A percentile compares a stretch with the other conserved stretches of the same genome.
These are phyloP conservation scores for Geranium incanum DNA, from an alignment of 441 rosid genomes.

Conservation along the genomic window DNA sequence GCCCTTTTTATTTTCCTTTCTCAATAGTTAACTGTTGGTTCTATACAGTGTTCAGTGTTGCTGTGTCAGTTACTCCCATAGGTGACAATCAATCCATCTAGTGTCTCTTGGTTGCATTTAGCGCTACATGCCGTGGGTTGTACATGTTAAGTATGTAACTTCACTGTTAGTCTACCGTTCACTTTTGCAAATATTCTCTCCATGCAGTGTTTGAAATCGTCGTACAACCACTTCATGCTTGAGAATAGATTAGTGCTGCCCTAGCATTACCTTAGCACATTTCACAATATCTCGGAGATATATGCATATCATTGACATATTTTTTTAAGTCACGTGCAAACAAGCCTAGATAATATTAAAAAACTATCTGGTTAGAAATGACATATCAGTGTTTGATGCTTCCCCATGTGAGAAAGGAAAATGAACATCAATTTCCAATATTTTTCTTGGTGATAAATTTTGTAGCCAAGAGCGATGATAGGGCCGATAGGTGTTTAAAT, in stretches of 20 bases:
- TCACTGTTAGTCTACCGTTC: not conserved
- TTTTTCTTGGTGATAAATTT: not conserved
- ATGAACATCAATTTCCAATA: not conserved
- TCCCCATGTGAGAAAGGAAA: not conserved
- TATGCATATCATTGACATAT: no score
- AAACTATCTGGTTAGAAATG: not conserved
- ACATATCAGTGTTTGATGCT: not conserved
- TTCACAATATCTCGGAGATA: no score
- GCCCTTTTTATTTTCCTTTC: not conserved
- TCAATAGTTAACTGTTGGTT: not conserved
- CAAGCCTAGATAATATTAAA: not conserved
- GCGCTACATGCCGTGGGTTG: not conserved
- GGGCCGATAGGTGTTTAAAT: not conserved
- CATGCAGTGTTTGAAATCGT: no score
- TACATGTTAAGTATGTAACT: not conserved
- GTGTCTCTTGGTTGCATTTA: not conserved
- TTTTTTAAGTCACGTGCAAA: not conserved
- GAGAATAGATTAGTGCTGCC: no score
- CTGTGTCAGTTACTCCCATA: not conserved
- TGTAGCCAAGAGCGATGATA: not conserved
- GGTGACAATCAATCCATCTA: not conserved
- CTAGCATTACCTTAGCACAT: not conserved
- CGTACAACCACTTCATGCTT: no score
- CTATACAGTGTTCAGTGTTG: not conserved
- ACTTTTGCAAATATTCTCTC: not conserved